Percentiles rank a stretch among this genome's conserved stretches.
These are phyloP conservation scores for Pyrenophora tritici-repentis DNA, from an alignment of 2,329 filamentous ascomycete species.

Conservation along the genomic window DNA sequence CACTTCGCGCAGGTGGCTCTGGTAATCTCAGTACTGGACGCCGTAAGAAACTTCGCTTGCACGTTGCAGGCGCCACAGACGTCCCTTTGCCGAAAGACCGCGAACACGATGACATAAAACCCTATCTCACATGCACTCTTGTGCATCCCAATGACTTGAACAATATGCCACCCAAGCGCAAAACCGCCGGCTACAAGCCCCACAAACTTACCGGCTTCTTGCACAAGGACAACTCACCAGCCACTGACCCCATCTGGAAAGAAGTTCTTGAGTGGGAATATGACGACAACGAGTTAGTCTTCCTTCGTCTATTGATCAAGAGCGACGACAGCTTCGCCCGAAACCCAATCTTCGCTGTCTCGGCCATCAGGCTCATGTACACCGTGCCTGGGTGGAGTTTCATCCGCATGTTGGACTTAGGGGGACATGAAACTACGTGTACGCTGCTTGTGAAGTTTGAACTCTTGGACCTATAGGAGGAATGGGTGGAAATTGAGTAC, in stretches of 20 bases:
- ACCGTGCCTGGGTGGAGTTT: slow-evolving; percentile 65
- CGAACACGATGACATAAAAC: slow-evolving; percentile 58
- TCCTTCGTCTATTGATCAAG: slow-evolving; percentile 69
- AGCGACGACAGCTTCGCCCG: slow-evolving; percentile 66
- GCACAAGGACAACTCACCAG: slow-evolving; percentile 63
- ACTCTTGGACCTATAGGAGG: slow-evolving; percentile 43
- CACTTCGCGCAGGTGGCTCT: slow-evolving; percentile 61
- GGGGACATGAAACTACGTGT: slow-evolving; percentile 67
- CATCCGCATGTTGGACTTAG: slow-evolving; percentile 67
- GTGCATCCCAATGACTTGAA: slow-evolving; percentile 61
- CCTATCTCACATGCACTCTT: slow-evolving; percentile 69
- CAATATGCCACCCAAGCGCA: slow-evolving; percentile 61
- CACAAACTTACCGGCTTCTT: slow-evolving; percentile 62
- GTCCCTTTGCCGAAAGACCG: slow-evolving; percentile 60
- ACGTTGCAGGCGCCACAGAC: slow-evolving; percentile 66
- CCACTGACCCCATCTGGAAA: slow-evolving; percentile 68
- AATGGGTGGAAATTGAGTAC: background rate
- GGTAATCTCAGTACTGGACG: slow-evolving; percentile 55
- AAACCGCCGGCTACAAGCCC: slow-evolving; percentile 65
- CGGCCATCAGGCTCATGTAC: slow-evolving; percentile 65
- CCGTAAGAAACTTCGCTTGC: slow-evolving; percentile 60
- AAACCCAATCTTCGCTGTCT: slow-evolving; percentile 67
- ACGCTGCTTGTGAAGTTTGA: slow-evolving; percentile 67
- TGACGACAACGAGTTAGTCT: slow-evolving; percentile 68
- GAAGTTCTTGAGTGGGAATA: slow-evolving; percentile 71